Percentiles rank a stretch among this genome's conserved stretches.
phyloP scores from a whole-genome alignment of 2,329 filamentous ascomycete species.

The Fusarium pilosicola region DNA sequence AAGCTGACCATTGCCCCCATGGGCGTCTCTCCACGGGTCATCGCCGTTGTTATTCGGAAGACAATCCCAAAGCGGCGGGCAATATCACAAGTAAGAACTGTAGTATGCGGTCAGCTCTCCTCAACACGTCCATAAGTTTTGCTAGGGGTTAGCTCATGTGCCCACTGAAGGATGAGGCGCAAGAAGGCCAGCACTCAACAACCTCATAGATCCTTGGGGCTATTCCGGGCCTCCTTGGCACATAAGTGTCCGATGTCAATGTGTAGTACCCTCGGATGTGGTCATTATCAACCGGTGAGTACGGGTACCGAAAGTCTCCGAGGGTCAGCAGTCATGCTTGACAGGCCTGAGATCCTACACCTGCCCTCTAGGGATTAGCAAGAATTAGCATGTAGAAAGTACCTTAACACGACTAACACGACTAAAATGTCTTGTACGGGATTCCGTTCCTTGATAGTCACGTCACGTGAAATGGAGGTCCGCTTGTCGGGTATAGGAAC shows the following conservation, averaged over 20 bases:
- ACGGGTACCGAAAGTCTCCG: background rate
- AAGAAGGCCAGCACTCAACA: background rate
- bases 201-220: fast-evolving
- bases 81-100: fast-evolving
- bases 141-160: background rate
- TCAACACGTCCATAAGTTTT: no score
- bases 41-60: background rate
- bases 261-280: fast-evolving
- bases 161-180: background rate
- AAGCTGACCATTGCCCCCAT: background rate
- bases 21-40: background rate
- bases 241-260: fast-evolving
- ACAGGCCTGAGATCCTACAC: background rate
- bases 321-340: fast-evolving
- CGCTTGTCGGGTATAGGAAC: background rate
- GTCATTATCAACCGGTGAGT: background rate
- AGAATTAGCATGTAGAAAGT: fast-evolving
- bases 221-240: fast-evolving
- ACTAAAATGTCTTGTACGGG: background rate
- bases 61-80: background rate
- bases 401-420: fast-evolving
- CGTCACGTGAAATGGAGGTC: fast-evolving
- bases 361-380: background rate
- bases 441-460: fast-evolving
- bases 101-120: background rate